A percentile compares a stretch with the other conserved stretches of the same genome.
These are phyloP conservation scores for Malassezia cuniculi DNA, from an alignment of 1,284 basidiomycete genomes.

Conservation along the genomic window DNA sequence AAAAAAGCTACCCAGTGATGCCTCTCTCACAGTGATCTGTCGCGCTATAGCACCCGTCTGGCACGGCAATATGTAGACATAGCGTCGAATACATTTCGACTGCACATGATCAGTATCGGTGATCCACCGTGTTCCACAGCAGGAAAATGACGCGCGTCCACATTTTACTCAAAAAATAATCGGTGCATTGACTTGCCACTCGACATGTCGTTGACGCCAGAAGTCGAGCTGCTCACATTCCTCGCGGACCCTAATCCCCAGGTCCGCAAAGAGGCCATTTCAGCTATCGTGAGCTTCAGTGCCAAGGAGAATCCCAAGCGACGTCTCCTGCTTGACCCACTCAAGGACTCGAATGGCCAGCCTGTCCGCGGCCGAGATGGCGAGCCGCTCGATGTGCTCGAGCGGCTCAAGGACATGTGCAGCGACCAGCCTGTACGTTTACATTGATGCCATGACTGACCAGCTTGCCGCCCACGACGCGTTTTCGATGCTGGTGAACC, in stretches of 20 bases:
- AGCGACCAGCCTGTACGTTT: conserved; percentile 54
- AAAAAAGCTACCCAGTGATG: no score
- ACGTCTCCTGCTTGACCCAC: conserved; percentile 26
- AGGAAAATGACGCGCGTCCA: no score
- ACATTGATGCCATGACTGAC: no score
- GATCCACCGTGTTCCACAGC: no score
- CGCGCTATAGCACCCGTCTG: no score
- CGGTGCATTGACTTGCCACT: no score
- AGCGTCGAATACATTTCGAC: no score
- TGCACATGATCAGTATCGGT: no score
- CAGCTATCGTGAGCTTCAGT: conserved; percentile 55
- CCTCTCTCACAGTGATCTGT: no score
- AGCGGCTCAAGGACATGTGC: conserved; percentile 68
- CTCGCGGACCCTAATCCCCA: conserved; percentile 73
- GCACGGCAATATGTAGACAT: no score
- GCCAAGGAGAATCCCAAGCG: conserved; percentile 27
- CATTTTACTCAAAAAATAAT: no score
- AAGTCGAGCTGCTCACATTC: conserved; percentile 63
- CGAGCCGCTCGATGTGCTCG: conserved; percentile 33
- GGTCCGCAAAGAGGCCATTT: conserved; percentile 71
- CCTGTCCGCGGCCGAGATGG: conserved; percentile 26
- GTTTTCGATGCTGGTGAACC: conserved; percentile 81
- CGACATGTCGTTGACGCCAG: conserved; percentile 15
- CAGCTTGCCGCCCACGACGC: conserved; percentile 76
- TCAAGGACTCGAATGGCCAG: conserved; percentile 26